A percentile compares a stretch with the other conserved stretches of the same genome.
These are phyloP conservation scores for Dactylellina sp. DNA, from an alignment of 2,329 filamentous ascomycete genomes.

Conservation along the genomic window DNA sequence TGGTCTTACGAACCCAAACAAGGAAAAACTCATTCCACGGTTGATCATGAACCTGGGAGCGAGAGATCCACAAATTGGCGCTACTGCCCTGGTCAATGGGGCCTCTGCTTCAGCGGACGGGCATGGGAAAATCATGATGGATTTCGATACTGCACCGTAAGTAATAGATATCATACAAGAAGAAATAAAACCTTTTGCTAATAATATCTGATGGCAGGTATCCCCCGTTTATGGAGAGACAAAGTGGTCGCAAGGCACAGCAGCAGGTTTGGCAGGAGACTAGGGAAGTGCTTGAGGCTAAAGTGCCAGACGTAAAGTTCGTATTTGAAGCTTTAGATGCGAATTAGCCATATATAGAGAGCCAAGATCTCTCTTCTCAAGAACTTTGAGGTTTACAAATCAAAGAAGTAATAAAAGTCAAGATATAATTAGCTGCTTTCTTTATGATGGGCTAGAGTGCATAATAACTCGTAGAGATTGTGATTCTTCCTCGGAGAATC, in stretches of 20 bases:
- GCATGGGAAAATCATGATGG: constrained; percentile 64
- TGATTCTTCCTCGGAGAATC: no score
- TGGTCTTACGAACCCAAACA: constrained; percentile 63
- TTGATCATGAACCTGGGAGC: constrained; percentile 64
- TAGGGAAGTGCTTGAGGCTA: constrained; percentile 60
- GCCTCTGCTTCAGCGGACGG: constrained; percentile 61
- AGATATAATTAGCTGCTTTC: no score
- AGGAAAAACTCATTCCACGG: constrained; percentile 63
- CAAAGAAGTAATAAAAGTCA: no score
- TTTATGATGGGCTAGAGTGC: no score
- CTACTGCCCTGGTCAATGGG: constrained; percentile 64
- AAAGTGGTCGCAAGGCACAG: constrained; percentile 60
- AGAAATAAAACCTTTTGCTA: not conserved
- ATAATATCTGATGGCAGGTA: constrained; percentile 59
- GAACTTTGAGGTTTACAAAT: no score
- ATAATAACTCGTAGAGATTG: no score
- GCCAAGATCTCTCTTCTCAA: no score
- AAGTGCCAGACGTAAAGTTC: constrained; percentile 60
- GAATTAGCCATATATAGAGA: not conserved
- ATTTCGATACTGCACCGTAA: constrained; percentile 63
- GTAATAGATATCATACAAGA: constrained; percentile 52
- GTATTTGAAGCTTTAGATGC: constrained; percentile 59
- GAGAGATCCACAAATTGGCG: constrained; percentile 63
- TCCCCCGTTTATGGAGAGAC: constrained; percentile 63
- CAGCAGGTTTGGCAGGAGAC: constrained; percentile 61